Evolutionary conservation across 2,329 filamentous ascomycete species (phyloP), one percentile per base, ranked within the genome.

Genomic region (Calonectria crousiana): DNA sequence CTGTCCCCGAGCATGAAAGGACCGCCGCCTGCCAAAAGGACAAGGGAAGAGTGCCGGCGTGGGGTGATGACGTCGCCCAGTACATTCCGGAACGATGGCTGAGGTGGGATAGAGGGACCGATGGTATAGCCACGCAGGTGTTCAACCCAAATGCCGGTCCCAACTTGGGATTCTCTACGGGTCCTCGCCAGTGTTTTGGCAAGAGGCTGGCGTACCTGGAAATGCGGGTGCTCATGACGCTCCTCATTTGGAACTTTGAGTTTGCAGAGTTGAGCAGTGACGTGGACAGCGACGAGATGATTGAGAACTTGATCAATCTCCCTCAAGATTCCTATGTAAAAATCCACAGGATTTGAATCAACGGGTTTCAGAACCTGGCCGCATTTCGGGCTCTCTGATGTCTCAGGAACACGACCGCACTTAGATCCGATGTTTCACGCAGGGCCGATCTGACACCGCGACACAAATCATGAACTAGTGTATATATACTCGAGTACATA

Each of bases 81-180:
- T 87, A 85, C 76, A 77, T 77, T 52, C 85, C 85, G 1, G 84
- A 86, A 74, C 77, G 85, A 11, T 87, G 85, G 85, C 80, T 86
- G 11, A 77, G 73, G 56, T 20, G 52, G 30, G 74, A 76, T 4
- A 41, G 64, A 71, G 67, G 47, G 5, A 51, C 58, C 4, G 62
- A 74, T 13, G 76, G 76, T 16, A 67, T 64, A 16, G 36, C 53
- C 16, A 67, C 52, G 72, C 76, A 52, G 34, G 78, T 78, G 20
- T 86, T 84, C 49, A 81, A 84, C 53, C 68, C 80, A 1, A 72
- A 79, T 58, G 83, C 85, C 0, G 85, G 85, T 0, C 85, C 85
- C 0, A 79, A 73, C 16, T 75, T 86, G 30, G 77, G 82, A 0
- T 87, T 87, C 75, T 83, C 84, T 0, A 56, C 81, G 8, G 86